A percentile compares a stretch with the other conserved stretches of the same genome.
These are phyloP conservation scores for Lachnellula arida DNA, from an alignment of 2,329 filamentous ascomycete genomes.

Conservation along the genomic window DNA sequence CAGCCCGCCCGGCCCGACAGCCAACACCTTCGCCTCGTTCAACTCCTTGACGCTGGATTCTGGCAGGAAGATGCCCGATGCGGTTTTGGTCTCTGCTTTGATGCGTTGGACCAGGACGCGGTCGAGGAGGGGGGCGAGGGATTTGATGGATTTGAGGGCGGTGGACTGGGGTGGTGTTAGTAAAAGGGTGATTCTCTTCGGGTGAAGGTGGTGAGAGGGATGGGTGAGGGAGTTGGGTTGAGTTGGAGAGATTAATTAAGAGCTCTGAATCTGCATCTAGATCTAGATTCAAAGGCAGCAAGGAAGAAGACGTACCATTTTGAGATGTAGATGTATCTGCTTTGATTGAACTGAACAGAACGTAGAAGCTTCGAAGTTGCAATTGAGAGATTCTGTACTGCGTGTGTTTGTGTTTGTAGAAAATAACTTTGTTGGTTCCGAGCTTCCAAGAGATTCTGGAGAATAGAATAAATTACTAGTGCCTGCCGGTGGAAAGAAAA, in stretches of 20 bases:
- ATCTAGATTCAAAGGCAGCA: background rate
- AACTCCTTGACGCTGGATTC: conserved; percentile 97
- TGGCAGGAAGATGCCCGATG: conserved; percentile 94
- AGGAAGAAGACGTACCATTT: conserved; percentile 17
- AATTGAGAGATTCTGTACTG: conserved; percentile 6
- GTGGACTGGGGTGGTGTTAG: conserved; percentile 45
- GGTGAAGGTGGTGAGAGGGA: no score
- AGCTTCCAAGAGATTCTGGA: conserved; percentile 25
- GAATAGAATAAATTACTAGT: conserved; percentile 13
- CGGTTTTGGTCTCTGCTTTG: conserved; percentile 96
- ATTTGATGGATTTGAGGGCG: conserved; percentile 90
- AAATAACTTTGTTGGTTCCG: background rate
- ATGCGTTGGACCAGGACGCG: conserved; percentile 96
- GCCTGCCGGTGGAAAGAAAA: no score
- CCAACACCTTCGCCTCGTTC: conserved; percentile 94
- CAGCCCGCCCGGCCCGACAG: conserved; percentile 83
- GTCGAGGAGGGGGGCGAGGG: conserved; percentile 92
- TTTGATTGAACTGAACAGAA: background rate
- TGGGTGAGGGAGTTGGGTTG: background rate
- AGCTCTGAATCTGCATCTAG: background rate
- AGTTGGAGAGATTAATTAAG: background rate
- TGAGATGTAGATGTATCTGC: conserved; percentile 5
- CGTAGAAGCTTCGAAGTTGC: background rate
- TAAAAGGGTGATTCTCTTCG: background rate
- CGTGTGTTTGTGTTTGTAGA: background rate